Conservation (phyloP, 2,329 filamentous ascomycete species). For the Aspergillus latus region DNA sequence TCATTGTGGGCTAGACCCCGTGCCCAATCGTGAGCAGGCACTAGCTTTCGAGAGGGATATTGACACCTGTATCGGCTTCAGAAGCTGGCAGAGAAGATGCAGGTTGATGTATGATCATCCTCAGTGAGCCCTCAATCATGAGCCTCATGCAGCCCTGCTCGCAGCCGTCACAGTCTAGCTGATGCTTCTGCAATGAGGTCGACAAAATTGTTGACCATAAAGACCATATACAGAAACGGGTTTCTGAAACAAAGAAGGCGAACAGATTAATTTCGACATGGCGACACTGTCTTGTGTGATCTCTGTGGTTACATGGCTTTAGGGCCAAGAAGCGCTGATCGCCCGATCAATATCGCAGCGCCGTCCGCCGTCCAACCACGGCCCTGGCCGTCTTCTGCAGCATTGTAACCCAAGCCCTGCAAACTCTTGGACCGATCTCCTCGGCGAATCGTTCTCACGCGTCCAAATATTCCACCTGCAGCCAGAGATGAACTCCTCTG, state of each 20-base stretch:
- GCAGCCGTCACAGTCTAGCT: not conserved
- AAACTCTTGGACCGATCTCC: not conserved
- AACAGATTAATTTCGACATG: not conserved
- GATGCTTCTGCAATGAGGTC: not conserved
- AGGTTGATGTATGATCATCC: not conserved
- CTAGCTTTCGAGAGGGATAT: not conserved
- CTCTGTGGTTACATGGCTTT: constrained; percentile 7
- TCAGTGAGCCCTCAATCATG: not conserved
- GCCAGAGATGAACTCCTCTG: not conserved
- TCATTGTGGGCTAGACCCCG: not conserved
- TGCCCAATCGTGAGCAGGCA: not conserved
- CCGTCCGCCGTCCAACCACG: constrained; percentile 2
- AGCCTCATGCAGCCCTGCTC: not conserved
- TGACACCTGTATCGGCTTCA: not conserved
- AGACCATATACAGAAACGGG: no score
- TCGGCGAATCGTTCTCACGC: constrained; percentile 1
- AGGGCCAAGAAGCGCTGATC: constrained; percentile 12
- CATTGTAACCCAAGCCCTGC: constrained; percentile 12
- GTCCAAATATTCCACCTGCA: not conserved
- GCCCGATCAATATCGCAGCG: not conserved
- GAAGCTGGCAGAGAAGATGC: not conserved
- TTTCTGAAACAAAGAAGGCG: not conserved
- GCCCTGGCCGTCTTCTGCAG: not conserved
- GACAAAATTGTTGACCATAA: not conserved
- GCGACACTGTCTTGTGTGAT: not conserved